Conservation (phyloP, 345 rosid genomes). For the Streptanthus diversifolius region DNA sequence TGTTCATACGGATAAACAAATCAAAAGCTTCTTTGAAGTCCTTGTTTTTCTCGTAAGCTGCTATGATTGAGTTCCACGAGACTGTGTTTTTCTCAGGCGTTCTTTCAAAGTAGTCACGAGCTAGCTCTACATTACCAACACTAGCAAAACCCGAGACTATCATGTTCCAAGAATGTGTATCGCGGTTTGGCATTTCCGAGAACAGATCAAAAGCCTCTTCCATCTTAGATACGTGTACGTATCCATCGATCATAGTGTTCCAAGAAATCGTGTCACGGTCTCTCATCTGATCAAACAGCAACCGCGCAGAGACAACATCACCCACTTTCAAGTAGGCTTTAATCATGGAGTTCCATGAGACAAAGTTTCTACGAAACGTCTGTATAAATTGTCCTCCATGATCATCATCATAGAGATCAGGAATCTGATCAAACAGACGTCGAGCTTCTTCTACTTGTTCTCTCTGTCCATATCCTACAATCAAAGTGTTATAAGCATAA, state of each 20-base stretch:
- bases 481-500: slow-evolving; percentile 67
- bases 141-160: slow-evolving; percentile 62
- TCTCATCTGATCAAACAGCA: slow-evolving; percentile 56
- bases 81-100: slow-evolving; percentile 52
- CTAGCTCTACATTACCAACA: slow-evolving; percentile 41
- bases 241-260: slow-evolving; percentile 78
- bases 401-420: slow-evolving; percentile 8
- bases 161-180: slow-evolving; percentile 54
- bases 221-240: slow-evolving; percentile 44
- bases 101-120: slow-evolving; percentile 47
- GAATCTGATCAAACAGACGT: slow-evolving; percentile 50
- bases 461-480: slow-evolving; percentile 69
- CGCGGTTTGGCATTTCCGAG: slow-evolving; percentile 49
- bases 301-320: slow-evolving; percentile 50
- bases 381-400: slow-evolving; percentile 8
- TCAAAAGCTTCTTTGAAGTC: slow-evolving; percentile 49
- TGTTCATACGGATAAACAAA: slow-evolving; percentile 52
- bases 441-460: slow-evolving; percentile 58
- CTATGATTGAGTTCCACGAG: slow-evolving; percentile 74
- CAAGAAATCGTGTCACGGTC: slow-evolving; percentile 62
- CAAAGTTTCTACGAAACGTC: slow-evolving; percentile 44
- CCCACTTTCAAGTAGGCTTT: slow-evolving; percentile 65
- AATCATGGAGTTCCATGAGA: slow-evolving; percentile 84
- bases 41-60: slow-evolving; percentile 56
- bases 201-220: slow-evolving; percentile 59